Evolutionary conservation across 208 protist species (phyloP).

Genomic region (Angomonas deanei): DNA sequence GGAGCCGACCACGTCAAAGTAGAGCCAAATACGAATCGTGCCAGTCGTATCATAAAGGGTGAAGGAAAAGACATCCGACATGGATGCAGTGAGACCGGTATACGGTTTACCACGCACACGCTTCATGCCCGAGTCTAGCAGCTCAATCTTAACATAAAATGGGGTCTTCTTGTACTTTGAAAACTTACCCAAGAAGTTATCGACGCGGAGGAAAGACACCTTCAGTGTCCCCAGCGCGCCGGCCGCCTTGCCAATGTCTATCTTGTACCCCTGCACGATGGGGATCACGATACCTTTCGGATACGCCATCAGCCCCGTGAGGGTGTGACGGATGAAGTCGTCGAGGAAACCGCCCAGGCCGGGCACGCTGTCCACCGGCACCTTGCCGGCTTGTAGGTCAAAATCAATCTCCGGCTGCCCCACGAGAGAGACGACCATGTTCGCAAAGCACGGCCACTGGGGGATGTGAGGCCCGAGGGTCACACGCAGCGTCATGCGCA

Average conservation of each 20-base stretch:
- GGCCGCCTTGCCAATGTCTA: constrained; percentile 29
- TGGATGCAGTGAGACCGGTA: constrained; percentile 34
- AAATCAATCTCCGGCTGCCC: constrained; percentile 54
- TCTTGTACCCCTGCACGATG: constrained; percentile 43
- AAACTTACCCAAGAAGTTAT: constrained; percentile 39
- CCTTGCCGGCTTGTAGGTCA: constrained; percentile 44
- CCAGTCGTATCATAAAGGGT: constrained; percentile 55
- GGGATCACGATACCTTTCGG: constrained; percentile 51
- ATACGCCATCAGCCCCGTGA: constrained; percentile 54
- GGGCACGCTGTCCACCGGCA: constrained; percentile 59
- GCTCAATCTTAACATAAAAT: constrained; percentile 58
- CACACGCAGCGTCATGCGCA: constrained; percentile 49
- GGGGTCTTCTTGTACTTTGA: constrained; percentile 52
- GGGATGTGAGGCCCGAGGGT: constrained; percentile 56
- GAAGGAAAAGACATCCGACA: constrained; percentile 51
- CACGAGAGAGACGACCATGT: constrained; percentile 52
- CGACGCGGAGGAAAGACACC: constrained; percentile 37
- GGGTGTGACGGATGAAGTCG: constrained; percentile 60
- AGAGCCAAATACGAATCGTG: constrained; percentile 54
- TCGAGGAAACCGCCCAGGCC: constrained; percentile 55
- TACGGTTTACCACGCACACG: constrained; percentile 40
- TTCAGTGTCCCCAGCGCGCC: constrained; percentile 53
- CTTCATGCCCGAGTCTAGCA: constrained; percentile 35
- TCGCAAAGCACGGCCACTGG: constrained; percentile 68
- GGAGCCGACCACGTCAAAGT: constrained; percentile 59